Evolutionary conservation across 2,329 filamentous ascomycete species (phyloP), one percentile per base, ranked within the genome.

Genomic region (Aspergillus sergii): DNA sequence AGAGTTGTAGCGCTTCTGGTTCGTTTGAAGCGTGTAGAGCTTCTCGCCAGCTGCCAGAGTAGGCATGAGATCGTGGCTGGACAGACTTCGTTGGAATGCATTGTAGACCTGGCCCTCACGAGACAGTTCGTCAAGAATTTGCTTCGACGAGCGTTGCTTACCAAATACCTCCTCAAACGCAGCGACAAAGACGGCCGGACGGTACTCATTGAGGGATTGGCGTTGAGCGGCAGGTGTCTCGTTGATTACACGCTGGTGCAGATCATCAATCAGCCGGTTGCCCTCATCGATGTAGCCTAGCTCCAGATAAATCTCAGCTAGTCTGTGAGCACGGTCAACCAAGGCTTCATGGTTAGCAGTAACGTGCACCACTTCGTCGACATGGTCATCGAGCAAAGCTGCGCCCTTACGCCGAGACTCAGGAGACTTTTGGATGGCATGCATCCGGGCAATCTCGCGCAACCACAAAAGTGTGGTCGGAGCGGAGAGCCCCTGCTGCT

Each of bases 221-320:
- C 66, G 68, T 36, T 69, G 69, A 2, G 71, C 69, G 8, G 69
- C 70, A 45, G 77, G 68, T 45, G 82, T 79, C 41, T 79, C 78
- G 26, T 81, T 80, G 34, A 85, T 79, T n/a, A 85, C 78, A 62
- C 84, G 82, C 57, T 80, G 78, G 63, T 82, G 83, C 16, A 85
- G 70, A 63, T 84, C 80, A 39, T 81, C 75, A 6, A 83, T 76
- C 4, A 85, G 66, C 46, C 78, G 71, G 63, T 78, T 72, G 60
- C 79, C 79, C 51, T 80, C 75, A 32, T 78, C 66, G 19, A 74
- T 76, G 60, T 82, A 79, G 8, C 80, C 78, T 32, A 78, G 77
- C 26, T 79, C 77, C 12, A 80, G 74, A 68, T 82, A 85, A 34
- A 80, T 81, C 41, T 78, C 73, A 1, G 81, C 80, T 28, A 85